Conservation (phyloP, 371 early-diverging fungal species). For the Smittium culicis region DNA sequence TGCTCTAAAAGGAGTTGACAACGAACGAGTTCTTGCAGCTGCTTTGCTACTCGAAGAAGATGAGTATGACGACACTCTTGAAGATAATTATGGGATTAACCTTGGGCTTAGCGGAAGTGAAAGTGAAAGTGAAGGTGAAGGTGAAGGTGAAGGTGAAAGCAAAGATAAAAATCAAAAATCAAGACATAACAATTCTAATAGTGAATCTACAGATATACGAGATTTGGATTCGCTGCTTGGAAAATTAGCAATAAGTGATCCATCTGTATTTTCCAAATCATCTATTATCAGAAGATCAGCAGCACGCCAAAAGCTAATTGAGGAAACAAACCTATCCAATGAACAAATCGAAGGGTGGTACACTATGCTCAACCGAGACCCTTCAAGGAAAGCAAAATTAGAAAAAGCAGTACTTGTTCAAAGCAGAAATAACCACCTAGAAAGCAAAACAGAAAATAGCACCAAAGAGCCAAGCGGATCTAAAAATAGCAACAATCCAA, state of each 20-base stretch:
- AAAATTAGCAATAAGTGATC: background rate
- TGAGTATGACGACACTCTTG: constrained; percentile 86
- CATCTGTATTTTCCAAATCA: background rate
- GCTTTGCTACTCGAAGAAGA: constrained; percentile 51
- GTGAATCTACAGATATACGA: too few species aligned
- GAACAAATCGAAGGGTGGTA: background rate
- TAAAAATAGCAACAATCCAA: background rate
- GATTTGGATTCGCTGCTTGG: background rate
- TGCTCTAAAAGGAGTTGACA: constrained; percentile 17
- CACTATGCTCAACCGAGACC: background rate
- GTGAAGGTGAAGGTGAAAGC: too few species aligned
- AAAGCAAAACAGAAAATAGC: background rate
- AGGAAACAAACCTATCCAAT: background rate
- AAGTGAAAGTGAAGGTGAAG: background rate
- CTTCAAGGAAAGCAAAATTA: background rate
- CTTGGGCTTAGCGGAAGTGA: background rate
- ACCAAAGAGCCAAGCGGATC: background rate
- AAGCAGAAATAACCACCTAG: background rate
- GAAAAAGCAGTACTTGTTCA: background rate
- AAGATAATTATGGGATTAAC: constrained; percentile 28
- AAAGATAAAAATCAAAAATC: too few species aligned
- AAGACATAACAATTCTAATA: too few species aligned
- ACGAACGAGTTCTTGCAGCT: constrained; percentile 33
- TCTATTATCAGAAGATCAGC: background rate
- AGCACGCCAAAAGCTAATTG: background rate